Base-by-base conservation (phyloP, 148 eudicot species). In the Diospyros lotus region DNA sequence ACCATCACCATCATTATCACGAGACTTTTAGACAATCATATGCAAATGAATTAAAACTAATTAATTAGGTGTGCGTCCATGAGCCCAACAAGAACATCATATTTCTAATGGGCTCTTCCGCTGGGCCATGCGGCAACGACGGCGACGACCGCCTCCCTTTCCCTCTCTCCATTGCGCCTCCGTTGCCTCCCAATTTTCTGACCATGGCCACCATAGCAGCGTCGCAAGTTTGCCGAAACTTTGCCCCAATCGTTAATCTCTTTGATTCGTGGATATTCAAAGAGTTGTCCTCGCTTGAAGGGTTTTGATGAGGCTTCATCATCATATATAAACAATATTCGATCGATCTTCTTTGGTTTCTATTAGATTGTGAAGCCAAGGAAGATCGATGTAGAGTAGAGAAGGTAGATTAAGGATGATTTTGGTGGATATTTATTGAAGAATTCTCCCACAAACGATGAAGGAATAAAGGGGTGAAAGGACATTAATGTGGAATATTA, bases 31-130 rank as follows among this genome's bases (percentile, higher is more conserved):
- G 28, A 28, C 0, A 0, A 28, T 0, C 28, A 28, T 28, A 28
- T 28, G 28, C 28, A 28, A 28, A 28, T 28, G 28, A 28, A 28
- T 28, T 28, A 28, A 28, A 28, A 0, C 28, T 28, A 28, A 28
- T 28, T 28, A 28, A 28, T 61, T 85, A 91, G 6, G 96, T 86
- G 58, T 89, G 96, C 69, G 77, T 89, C 96, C 89, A 91, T 39
- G 93, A 86, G n/a, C 93, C 91, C 76, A 91, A 28, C 28, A 28
- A 77, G 81, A 91, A 91, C 87, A 89, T 87, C n/a, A 91, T 80
- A 42, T 87, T 85, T 72, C 89, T 82, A 45, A 91, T 84, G 1
- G 96, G 91, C 82, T 91, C 96, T 82, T 91, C 96, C 3, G 78
- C 69, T 10, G 28, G 28, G 28, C 46, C 58, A 58, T 69, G 28